Base-by-base conservation (phyloP, 768 basidiomycete species). In the Tylopilus plumbeoviolaceoides region DNA sequence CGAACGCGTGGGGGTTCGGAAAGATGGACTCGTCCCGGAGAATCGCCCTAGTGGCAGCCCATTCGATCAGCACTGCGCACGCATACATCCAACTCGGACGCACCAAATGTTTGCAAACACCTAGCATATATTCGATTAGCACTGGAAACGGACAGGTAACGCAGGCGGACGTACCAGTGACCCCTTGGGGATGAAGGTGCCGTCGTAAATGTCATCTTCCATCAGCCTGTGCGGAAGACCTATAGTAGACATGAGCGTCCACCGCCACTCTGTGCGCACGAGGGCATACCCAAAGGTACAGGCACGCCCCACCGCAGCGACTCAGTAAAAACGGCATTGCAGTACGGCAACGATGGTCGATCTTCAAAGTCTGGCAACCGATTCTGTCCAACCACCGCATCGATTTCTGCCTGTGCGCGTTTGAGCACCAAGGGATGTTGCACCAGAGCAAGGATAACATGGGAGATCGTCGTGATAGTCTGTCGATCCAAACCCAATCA, bases 361-460 rank as follows among this genome's bases (percentile, higher is more conserved):
- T 88, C 87, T 36, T 69, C 72, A 55, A 85, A 78, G 0, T 70
- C 74, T 0, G 89, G 89, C 27, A 89, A 71, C 9, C 86, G 74
- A 76, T 52, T 54, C 27, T 50, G 50, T 5, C 63, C 66, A 20
- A 28, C 71, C 15, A 85, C 79, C 2, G 59, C 49, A 61, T 90
- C 88, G 17, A 90, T 76, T 57, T 90, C 87, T 18, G 73, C 70
- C 60, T 87, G 85, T 0, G 83, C 87, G 50, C 77, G 79, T 30
- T 58, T 72, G 43, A 82, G 76, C 1, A 74, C 77, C 1, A 78
- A 77, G 0, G 87, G 86, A 59, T 87, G 65, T 7, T 72, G 67
- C 48, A 85, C 72, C 81, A 89, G 84, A 6, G 83, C 83, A 47
- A 89, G 76, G 21, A 90, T 63, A 67, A 89, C 85, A 40, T 84